Evolutionary conservation across 352 stramenopile genomes (phyloP).

Genomic region (Pythium apleroticum): DNA sequence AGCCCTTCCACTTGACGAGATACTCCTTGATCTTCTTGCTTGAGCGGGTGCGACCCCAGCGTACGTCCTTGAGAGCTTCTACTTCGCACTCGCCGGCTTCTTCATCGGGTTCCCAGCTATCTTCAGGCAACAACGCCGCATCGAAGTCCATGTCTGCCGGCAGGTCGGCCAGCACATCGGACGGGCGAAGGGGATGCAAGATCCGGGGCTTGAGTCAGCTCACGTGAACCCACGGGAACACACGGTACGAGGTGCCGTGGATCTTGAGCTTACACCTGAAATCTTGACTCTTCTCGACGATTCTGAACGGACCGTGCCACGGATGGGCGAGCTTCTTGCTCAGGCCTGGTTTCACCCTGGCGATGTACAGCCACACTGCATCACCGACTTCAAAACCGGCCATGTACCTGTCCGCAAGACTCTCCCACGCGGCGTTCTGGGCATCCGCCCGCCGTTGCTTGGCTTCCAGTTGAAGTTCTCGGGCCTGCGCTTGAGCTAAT

Average conservation of each 20-base stretch:
- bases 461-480: slow-evolving; percentile 3
- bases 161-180: background rate
- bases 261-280: slow-evolving; percentile 16
- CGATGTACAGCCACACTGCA: slow-evolving; percentile 21
- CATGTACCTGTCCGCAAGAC: slow-evolving; percentile 7
- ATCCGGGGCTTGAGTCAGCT: slow-evolving; percentile 25
- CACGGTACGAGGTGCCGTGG: background rate
- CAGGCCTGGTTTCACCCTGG: slow-evolving; percentile 2
- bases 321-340: slow-evolving; percentile 28
- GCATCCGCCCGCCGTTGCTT: background rate
- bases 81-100: slow-evolving; percentile 22
- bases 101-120: slow-evolving; percentile 24
- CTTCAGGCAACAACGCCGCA: slow-evolving; percentile 24
- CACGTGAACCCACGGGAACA: slow-evolving; percentile 30
- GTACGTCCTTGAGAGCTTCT: slow-evolving; percentile 16
- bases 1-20: slow-evolving; percentile 22
- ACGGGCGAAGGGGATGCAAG: slow-evolving; percentile 11
- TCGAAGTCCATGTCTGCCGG: slow-evolving; percentile 29
- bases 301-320: slow-evolving; percentile 31
- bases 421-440: background rate
- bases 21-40: slow-evolving; percentile 18
- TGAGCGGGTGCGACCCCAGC: slow-evolving; percentile 7
- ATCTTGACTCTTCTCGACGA: slow-evolving; percentile 19
- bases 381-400: slow-evolving; percentile 21
- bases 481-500: background rate